Evolutionary conservation across 176 grass and related monocot genomes (phyloP), one percentile per base, ranked within the genome.

Genomic region (Oryza meridionalis): DNA sequence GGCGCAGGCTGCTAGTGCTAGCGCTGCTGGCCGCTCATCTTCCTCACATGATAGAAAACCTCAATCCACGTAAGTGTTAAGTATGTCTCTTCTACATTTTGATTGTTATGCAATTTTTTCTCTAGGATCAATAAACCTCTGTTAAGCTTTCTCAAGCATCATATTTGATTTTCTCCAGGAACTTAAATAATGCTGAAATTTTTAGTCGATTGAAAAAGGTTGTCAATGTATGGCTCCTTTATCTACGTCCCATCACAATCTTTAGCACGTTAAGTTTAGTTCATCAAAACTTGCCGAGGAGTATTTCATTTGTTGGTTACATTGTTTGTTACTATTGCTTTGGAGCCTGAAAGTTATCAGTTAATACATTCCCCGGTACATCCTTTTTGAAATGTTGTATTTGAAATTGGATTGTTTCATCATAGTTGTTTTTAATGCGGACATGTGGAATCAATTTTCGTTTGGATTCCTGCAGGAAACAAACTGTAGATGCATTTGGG

Each of bases 41-140:
- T 90, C 84, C 67, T 90, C 19, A 11, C 70, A 84, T 29, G 75
- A 88, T 69, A 89, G 88, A 50, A 84, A 61, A 66, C 80, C 70
- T 27, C 63, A 81, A 71, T 29, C 81, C 64, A 90, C 80, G 89
- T 90, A 81, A 72, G 83, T 63, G 53, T 75, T 43, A 31, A 19
- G 17, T 62, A 44, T 17, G 31, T 76, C 40, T 69, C 26, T 69
- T 87, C 22, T 69, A 71, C n/a, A 81, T 83, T 47, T 62, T 62
- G 7, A 62, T 61, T 24, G n/a, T 24, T 62, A 62, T 62, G 58
- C 22, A 24, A 13, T 62, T 62, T 24, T 40, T 7, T 40, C n/a
- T n/a, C 58, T 62, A 58, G 8, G 58, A 10, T 43, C 47, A 25
- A 24, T 61, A 51, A 12, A 38, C 80, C 40, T 69, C 26, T 69